Evolutionary conservation across 495 filamentous ascomycete species (phyloP).

Genomic region (Aspergillus asperescens): DNA sequence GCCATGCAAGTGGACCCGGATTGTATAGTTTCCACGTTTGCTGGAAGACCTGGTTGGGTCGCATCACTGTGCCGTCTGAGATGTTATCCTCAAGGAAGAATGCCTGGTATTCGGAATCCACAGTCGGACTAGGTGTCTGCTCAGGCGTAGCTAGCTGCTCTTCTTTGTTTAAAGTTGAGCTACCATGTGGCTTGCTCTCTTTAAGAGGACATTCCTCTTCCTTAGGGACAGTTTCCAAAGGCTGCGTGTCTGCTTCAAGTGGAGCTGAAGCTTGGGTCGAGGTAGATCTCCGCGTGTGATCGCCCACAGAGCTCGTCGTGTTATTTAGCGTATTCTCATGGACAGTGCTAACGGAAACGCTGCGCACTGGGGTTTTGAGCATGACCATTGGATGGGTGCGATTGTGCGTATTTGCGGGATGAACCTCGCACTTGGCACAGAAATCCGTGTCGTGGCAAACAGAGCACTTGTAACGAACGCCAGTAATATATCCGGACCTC

Average conservation of each 20-base stretch:
- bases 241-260: conserved; percentile 49
- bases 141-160: conserved; percentile 29
- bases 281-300: conserved; percentile 43
- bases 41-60: conserved; percentile 65
- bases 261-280: conserved; percentile 48
- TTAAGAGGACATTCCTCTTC: conserved; percentile 53
- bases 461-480: conserved; percentile 92
- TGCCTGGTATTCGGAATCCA: conserved; percentile 50
- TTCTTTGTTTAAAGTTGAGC: neutral
- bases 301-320: conserved; percentile 60
- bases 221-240: conserved; percentile 54
- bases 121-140: neutral
- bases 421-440: conserved; percentile 89
- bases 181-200: conserved; percentile 23
- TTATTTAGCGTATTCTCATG: conserved; percentile 65
- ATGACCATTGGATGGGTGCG: conserved; percentile 93
- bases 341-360: conserved; percentile 80
- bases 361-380: conserved; percentile 89
- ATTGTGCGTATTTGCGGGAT: conserved; percentile 80
- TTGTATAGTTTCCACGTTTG: conserved; percentile 94
- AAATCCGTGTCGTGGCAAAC: conserved; percentile 96
- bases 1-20: conserved; percentile 73
- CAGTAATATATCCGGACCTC: conserved; percentile 64
- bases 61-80: conserved; percentile 66
- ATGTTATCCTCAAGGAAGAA: conserved; percentile 75